Percentiles rank a stretch among this genome's conserved stretches.
Conservation (phyloP, 1,284 basidiomycete genomes). For the Sporisorium scitamineum region DNA sequence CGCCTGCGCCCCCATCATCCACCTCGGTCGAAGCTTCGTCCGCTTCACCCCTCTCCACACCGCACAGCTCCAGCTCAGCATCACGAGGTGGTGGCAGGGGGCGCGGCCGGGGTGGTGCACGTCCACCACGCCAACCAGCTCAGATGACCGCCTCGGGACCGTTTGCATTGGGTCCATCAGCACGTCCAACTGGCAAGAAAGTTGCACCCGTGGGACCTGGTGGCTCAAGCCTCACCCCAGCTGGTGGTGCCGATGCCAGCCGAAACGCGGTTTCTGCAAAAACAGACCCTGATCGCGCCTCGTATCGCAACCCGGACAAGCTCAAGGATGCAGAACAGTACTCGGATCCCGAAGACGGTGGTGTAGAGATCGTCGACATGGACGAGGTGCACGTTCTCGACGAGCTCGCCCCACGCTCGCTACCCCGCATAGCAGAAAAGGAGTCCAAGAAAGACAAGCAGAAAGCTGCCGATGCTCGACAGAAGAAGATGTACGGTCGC, state of each 20-base stretch:
- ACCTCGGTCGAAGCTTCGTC: conserved; percentile 17
- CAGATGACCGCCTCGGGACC: conserved; percentile 87
- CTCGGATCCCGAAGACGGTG: conserved; percentile 53
- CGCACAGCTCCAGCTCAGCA: conserved; percentile 24
- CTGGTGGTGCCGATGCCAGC: conserved; percentile 10
- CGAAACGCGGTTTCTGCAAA: conserved; percentile 20
- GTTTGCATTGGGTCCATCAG: conserved; percentile 82
- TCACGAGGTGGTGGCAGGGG: conserved; percentile 32
- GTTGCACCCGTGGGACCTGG: conserved; percentile 37
- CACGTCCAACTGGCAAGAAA: conserved; percentile 73
- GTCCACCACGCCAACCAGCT: conserved; percentile 71
- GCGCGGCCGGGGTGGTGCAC: conserved; percentile 52
- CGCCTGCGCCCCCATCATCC: conserved; percentile 32
- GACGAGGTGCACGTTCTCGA: conserved; percentile 82
- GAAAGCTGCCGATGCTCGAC: conserved; percentile 65
- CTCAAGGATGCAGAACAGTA: conserved; percentile 54
- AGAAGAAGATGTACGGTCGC: conserved; percentile 71
- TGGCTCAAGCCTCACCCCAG: conserved; percentile 30
- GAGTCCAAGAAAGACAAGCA: conserved; percentile 62
- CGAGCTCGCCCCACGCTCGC: conserved; percentile 86
- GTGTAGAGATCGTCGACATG: conserved; percentile 77
- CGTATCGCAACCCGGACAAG: conserved; percentile 55
- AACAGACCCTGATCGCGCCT: conserved; percentile 32
- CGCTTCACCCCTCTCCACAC: conserved; percentile 18
- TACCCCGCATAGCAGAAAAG: conserved; percentile 72